Evolutionary conservation across 352 stramenopile species (phyloP).

Genomic region (Globisporangium takayamanum): DNA sequence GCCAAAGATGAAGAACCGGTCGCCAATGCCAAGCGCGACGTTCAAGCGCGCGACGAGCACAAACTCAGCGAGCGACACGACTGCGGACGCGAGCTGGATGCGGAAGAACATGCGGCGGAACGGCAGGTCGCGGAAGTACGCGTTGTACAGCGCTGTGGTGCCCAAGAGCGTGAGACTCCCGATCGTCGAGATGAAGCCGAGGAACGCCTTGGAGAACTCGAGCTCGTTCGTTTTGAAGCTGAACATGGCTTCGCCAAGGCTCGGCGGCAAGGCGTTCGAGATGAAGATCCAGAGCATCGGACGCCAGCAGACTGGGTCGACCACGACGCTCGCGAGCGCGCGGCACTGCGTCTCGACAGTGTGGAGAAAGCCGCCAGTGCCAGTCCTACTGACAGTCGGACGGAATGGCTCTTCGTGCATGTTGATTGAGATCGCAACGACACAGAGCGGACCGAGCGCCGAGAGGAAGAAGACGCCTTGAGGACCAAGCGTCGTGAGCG

Average conservation of each 20-base stretch:
- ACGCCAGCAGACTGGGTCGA: conserved; percentile 72
- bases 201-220: conserved; percentile 68
- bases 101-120: conserved; percentile 75
- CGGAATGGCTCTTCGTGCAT: conserved; percentile 48
- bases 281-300: conserved; percentile 80
- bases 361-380: conserved; percentile 32
- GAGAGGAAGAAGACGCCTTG: conserved; percentile 70
- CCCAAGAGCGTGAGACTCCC: conserved; percentile 63
- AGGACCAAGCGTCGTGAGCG: conserved; percentile 53
- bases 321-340: conserved; percentile 44
- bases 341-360: conserved; percentile 46
- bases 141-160: conserved; percentile 73
- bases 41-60: conserved; percentile 68
- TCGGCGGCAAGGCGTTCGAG: conserved; percentile 64
- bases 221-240: conserved; percentile 78
- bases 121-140: conserved; percentile 70
- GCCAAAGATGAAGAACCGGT: conserved; percentile 77
- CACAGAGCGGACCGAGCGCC: conserved; percentile 57
- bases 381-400: not conserved
- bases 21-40: conserved; percentile 44
- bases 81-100: conserved; percentile 62
- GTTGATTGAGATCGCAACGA: conserved; percentile 53
- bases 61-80: conserved; percentile 61
- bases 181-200: conserved; percentile 72
- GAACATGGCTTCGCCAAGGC: conserved; percentile 77